phyloP scores from a whole-genome alignment of 2,329 filamentous ascomycete species.

The Ascochyta clinopodiicola region DNA sequence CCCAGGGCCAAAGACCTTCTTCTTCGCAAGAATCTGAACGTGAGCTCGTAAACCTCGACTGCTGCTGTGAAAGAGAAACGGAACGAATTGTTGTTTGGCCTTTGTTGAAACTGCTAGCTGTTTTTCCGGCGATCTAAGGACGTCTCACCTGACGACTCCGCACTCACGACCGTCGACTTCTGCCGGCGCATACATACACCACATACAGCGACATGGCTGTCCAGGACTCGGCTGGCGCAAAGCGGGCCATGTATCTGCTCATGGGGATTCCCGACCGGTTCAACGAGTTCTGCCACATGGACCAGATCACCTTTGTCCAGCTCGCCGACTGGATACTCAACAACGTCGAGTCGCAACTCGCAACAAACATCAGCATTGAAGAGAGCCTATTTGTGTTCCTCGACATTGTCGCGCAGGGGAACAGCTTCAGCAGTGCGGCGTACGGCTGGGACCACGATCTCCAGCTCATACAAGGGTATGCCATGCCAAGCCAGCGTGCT shows the following conservation, averaged over 20 bases:
- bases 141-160: slow-evolving; percentile 21
- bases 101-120: slow-evolving; percentile 10
- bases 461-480: slow-evolving; percentile 45
- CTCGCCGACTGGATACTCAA: slow-evolving; percentile 48
- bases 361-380: slow-evolving; percentile 43
- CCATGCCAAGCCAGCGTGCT: slow-evolving; percentile 22
- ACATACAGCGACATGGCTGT: slow-evolving; percentile 28
- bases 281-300: slow-evolving; percentile 47
- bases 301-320: slow-evolving; percentile 47
- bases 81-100: slow-evolving; percentile 1
- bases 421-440: slow-evolving; percentile 42
- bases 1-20: slow-evolving; percentile 2
- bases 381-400: slow-evolving; percentile 48
- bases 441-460: slow-evolving; percentile 46
- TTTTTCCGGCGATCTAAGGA: slow-evolving; percentile 13
- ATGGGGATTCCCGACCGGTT: slow-evolving; percentile 47
- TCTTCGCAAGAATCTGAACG: not conserved
- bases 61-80: not conserved
- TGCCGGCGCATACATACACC: not conserved
- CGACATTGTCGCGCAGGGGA: slow-evolving; percentile 47
- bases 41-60: not conserved
- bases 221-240: slow-evolving; percentile 34
- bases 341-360: slow-evolving; percentile 39
- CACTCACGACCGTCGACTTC: slow-evolving; percentile 3
- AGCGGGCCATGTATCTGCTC: slow-evolving; percentile 40